Base-by-base conservation (phyloP, 2,329 filamentous ascomycete species). In the Apiospora hydei region DNA sequence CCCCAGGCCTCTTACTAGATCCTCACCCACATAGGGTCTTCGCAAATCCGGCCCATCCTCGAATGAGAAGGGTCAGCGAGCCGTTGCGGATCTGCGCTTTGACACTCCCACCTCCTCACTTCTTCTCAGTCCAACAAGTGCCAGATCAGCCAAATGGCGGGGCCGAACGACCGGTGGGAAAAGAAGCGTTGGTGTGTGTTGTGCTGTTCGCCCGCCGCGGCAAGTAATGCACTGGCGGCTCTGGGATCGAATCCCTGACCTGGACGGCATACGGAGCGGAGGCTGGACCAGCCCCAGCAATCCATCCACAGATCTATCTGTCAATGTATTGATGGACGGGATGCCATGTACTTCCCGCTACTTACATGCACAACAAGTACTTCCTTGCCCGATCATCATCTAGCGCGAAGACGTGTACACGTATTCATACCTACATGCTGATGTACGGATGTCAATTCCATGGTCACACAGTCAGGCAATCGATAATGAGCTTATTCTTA, bases 401-500 rank as follows among this genome's bases (percentile, higher is more conserved):
- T 18, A 57, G 53, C 18, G 21, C 21, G 21, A 41, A 41, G 41
- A 41, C n/a, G 26, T 34, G 51, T 57, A 64, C 57, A 64, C 57
- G 57, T n/a, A 64, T 64, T 41, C 34, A 64, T 64, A n/a, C 34
- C 57, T 38, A 38, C 57, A 64, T 41, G 57, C 41, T n/a, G 57
- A 64, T 41, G 34, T 38, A 41, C 57, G 57, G 57, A 64, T 64
- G 34, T 13, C 34, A 41, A 41, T 5, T 41, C 57, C 6, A 41
- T 41, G 57, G 57, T 64, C 57, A 34, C 57, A 64, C 57, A 24
- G 21, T 21, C 41, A 6, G 34, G 34, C 57, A 64, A 41, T 64
- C 57, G 57, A 64, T 41, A 41, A 64, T 64, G 57, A 64, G 57
- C 57, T 64, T 64, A 64, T 64, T 64, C 57, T 64, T 41, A 41